Base-by-base conservation (phyloP, 768 basidiomycete genomes). In the Sutorius australiensis region DNA sequence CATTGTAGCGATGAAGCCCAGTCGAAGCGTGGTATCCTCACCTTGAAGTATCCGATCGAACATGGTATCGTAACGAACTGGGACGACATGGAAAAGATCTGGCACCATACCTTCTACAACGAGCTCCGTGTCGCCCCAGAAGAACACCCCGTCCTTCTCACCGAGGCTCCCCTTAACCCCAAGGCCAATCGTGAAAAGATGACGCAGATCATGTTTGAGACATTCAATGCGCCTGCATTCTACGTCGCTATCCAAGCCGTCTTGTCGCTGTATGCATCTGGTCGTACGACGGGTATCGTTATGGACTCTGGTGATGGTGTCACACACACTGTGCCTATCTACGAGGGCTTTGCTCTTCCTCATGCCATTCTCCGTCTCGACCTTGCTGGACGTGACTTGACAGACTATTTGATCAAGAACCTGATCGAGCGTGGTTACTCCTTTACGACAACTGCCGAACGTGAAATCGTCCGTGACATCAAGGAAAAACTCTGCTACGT, bases 51-150 rank as follows among this genome's bases (percentile, higher is more conserved):
- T 76, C 93, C 91, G 48, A 92, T 92, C 62, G 89, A 93, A 72
- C 91, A 92, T 75, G 90, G 91, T 73, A 88, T 92, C 67, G 89
- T 95, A 71, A 94, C 92, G 73, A 94, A 97, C 84, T 97, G 94
- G 94, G 94, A 95, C 65, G 93, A 95, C 74, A 95, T 95, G 92
- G 94, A 95, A 78, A 94, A 95, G 77, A 95, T 95, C 71, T 95
- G 92, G 92, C 92, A 94, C 72, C 92, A 95, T 78, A 94, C 93
- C 31, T 95, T 95, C 75, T 95, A 86, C 75, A 87, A 87, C 64
- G 86, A 87, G 64, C 79, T 87, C 54, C 85, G 86, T 68, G 85
- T 87, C 53, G 86, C 86, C 3, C 85, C 85, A 10, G 86, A 87
- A 67, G 86, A 87, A 65, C 86, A 86, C 72, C 86, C 84, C 32